Conservation (phyloP, 2,329 filamentous ascomycete species). For the Stromatinia cepivora region DNA sequence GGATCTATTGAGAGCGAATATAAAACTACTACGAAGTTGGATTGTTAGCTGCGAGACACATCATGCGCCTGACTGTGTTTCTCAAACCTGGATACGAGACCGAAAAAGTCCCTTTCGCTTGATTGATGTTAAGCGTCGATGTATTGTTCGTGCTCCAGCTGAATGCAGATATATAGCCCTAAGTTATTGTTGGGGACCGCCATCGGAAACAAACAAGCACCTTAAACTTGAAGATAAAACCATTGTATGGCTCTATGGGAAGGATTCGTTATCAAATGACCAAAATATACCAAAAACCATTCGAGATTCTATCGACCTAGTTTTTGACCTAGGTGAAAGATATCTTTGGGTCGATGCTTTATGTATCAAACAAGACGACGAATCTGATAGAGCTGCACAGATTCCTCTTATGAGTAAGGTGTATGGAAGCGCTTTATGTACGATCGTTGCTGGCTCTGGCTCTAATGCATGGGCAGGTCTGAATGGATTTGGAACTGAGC, state of each 20-base stretch:
- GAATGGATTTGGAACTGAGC: slow-evolving; percentile 3
- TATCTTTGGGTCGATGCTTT: slow-evolving; percentile 31
- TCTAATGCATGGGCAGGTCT: slow-evolving; percentile 31
- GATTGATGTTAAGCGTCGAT: slow-evolving; percentile 16
- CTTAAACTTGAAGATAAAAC: slow-evolving; percentile 8
- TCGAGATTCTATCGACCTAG: slow-evolving; percentile 29
- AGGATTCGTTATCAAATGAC: slow-evolving; percentile 5
- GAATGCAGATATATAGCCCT: slow-evolving; percentile 13
- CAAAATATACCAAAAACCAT: slow-evolving; percentile 25
- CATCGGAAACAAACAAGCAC: slow-evolving; percentile 15
- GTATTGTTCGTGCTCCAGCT: not conserved
- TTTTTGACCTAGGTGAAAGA: slow-evolving; percentile 29
- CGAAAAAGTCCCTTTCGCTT: not conserved
- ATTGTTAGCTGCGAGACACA: slow-evolving; percentile 1
- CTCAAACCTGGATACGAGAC: not conserved
- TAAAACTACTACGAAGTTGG: slow-evolving; percentile 1
- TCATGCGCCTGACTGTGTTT: slow-evolving; percentile 1
- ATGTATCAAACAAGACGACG: slow-evolving; percentile 24
- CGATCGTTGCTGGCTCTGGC: slow-evolving; percentile 31
- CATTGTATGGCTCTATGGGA: not conserved
- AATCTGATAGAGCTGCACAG: slow-evolving; percentile 11
- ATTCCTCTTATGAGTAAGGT: slow-evolving; percentile 28
- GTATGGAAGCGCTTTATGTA: slow-evolving; percentile 29
- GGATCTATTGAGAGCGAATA: not conserved
- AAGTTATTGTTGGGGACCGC: slow-evolving; percentile 12